phyloP scores from a whole-genome alignment of 345 rosid species.

The Eucalyptus tenuipes region DNA sequence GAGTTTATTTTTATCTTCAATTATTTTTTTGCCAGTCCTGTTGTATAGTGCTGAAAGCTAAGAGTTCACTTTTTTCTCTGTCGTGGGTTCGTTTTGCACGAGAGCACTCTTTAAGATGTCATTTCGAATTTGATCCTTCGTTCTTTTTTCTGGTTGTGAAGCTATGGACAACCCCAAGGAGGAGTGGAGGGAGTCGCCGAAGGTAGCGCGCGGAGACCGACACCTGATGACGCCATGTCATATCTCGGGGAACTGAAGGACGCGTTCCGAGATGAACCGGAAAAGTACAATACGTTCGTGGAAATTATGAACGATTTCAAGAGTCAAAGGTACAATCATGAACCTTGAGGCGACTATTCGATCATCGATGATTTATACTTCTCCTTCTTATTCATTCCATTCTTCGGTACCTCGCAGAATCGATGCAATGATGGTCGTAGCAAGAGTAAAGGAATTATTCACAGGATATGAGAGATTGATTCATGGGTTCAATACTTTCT shows the following conservation, averaged over 20 bases:
- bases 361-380: background rate
- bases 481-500: constrained; percentile 81
- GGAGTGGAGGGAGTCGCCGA: constrained; percentile 2
- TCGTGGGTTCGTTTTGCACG: background rate
- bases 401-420: background rate
- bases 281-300: constrained; percentile 64
- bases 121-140: background rate
- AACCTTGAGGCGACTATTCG: background rate
- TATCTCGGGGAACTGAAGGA: constrained; percentile 79
- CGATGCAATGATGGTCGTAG: constrained; percentile 57
- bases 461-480: constrained; percentile 82
- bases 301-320: constrained; percentile 93
- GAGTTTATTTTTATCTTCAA: background rate
- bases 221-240: constrained; percentile 64
- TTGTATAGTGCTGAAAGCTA: background rate
- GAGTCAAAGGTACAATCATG: constrained; percentile 49
- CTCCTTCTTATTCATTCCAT: background rate
- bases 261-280: constrained; percentile 79
- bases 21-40: background rate
- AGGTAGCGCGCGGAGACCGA: constrained; percentile 31
- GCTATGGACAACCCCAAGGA: background rate
- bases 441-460: constrained; percentile 74
- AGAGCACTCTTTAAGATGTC: background rate
- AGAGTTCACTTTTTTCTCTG: background rate
- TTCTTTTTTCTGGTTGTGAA: background rate